Conservation (phyloP, 768 basidiomycete species). For the Amanita subjunquillea region DNA sequence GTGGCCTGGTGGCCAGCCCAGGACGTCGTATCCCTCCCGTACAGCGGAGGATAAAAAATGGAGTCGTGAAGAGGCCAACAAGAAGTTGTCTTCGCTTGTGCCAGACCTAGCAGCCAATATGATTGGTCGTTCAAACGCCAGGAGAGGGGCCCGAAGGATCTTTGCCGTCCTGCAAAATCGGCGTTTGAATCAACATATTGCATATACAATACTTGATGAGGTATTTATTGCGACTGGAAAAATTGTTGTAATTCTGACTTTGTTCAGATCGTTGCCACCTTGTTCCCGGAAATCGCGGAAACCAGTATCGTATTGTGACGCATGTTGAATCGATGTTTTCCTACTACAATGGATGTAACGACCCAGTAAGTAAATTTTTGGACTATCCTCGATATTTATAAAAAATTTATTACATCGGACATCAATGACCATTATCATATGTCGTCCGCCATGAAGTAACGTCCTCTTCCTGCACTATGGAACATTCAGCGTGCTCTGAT, state of each 20-base stretch:
- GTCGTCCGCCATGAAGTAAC: not conserved
- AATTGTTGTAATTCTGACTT: not conserved
- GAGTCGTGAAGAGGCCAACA: conserved; percentile 81
- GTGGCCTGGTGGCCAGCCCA: conserved; percentile 82
- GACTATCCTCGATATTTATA: not conserved
- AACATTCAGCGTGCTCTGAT: not conserved
- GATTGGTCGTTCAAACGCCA: conserved; percentile 95
- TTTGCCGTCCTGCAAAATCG: conserved; percentile 92
- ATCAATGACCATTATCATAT: not conserved
- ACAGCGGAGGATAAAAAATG: conserved; percentile 70
- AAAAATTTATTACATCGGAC: not conserved
- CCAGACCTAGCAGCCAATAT: conserved; percentile 96
- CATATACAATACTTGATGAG: conserved; percentile 85
- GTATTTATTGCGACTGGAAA: conserved; percentile 24
- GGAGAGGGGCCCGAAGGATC: conserved; percentile 83
- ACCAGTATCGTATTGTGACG: not conserved
- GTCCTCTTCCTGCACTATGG: not conserved
- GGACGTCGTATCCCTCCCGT: conserved; percentile 49
- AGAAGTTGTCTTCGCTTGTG: conserved; percentile 82
- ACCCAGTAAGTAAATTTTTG: not conserved
- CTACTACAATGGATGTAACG: not conserved
- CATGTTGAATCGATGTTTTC: not conserved
- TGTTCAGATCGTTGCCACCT: conserved; percentile 41
- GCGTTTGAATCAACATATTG: conserved; percentile 89
- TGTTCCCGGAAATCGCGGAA: conserved; percentile 42